phyloP scores from a whole-genome alignment of 2,329 filamentous ascomycete genomes.

The Stagonosporopsis vannaccii region DNA sequence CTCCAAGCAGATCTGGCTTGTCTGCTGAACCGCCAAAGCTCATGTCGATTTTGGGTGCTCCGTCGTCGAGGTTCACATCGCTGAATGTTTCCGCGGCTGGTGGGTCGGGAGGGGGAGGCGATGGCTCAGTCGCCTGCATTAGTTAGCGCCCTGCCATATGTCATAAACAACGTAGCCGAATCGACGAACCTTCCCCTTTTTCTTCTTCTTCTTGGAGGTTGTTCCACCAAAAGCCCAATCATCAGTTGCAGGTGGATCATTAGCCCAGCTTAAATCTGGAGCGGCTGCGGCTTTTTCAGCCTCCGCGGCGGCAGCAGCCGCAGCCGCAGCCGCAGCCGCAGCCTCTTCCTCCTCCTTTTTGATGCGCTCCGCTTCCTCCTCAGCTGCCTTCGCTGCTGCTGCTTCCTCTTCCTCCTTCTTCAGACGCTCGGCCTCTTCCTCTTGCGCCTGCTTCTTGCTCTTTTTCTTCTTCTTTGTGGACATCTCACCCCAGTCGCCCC shows the following conservation, averaged over 20 bases:
- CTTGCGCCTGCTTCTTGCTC: conserved; percentile 46
- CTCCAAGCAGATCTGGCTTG: conserved; percentile 33
- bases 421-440: conserved; percentile 45
- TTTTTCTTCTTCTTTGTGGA: conserved; percentile 53
- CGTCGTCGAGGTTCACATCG: conserved; percentile 56
- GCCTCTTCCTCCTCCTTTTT: conserved; percentile 28
- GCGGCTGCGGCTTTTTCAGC: conserved; percentile 38
- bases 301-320: conserved; percentile 30
- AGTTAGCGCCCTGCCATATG: conserved; percentile 33
- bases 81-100: conserved; percentile 52
- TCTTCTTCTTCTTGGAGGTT: conserved; percentile 48
- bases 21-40: conserved; percentile 49
- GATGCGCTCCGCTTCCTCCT: conserved; percentile 46
- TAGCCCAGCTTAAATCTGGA: conserved; percentile 33
- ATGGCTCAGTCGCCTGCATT: conserved; percentile 35
- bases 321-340: conserved; percentile 23
- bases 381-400: conserved; percentile 16
- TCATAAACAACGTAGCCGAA: conserved; percentile 45
- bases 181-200: conserved; percentile 51
- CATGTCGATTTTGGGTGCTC: conserved; percentile 57
- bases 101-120: conserved; percentile 41
- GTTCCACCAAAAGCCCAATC: conserved; percentile 39
- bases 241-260: conserved; percentile 38
- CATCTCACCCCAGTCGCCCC: conserved; percentile 31
- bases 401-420: conserved; percentile 47